Conservation (phyloP, 2,329 filamentous ascomycete species). For the Fusarium buxicola region DNA sequence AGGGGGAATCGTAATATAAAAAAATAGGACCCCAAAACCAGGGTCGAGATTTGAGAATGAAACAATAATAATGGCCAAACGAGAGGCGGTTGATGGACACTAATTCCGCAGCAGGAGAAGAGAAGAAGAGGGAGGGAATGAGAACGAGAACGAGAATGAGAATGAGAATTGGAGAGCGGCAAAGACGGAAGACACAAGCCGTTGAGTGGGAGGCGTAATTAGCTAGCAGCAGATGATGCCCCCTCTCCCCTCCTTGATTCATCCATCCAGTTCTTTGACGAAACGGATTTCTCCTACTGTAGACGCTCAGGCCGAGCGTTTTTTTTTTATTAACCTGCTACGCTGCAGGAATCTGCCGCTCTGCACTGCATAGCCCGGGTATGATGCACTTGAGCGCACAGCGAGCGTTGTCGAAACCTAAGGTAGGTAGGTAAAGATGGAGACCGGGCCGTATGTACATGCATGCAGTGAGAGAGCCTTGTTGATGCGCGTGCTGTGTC, state of each 20-base stretch:
- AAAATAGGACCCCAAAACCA: constrained; percentile 30
- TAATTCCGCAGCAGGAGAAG: constrained; percentile 9
- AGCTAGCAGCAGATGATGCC: constrained; percentile 25
- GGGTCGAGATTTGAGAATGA: constrained; percentile 31
- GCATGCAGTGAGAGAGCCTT: constrained; percentile 19
- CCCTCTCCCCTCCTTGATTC: constrained; percentile 13
- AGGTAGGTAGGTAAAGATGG: no score
- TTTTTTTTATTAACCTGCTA: not conserved
- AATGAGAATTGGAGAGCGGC: constrained; percentile 8
- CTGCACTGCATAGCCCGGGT: constrained; percentile 4
- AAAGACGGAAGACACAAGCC: constrained; percentile 15
- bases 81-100: constrained; percentile 21
- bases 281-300: constrained; percentile 14
- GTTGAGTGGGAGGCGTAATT: constrained; percentile 41
- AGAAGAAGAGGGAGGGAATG: constrained; percentile 1
- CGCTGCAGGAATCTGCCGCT: not conserved
- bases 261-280: constrained; percentile 4
- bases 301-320: constrained; percentile 2
- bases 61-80: constrained; percentile 13
- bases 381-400: constrained; percentile 1
- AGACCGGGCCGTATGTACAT: not conserved
- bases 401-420: no score
- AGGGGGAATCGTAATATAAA: constrained; percentile 47
- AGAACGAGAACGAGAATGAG: constrained; percentile 12
- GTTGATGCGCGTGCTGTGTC: constrained; percentile 7